These are phyloP conservation scores for Chytriomyces sp. DNA, from an alignment of 192 early-diverging fungal genomes.

Conservation along the genomic window DNA sequence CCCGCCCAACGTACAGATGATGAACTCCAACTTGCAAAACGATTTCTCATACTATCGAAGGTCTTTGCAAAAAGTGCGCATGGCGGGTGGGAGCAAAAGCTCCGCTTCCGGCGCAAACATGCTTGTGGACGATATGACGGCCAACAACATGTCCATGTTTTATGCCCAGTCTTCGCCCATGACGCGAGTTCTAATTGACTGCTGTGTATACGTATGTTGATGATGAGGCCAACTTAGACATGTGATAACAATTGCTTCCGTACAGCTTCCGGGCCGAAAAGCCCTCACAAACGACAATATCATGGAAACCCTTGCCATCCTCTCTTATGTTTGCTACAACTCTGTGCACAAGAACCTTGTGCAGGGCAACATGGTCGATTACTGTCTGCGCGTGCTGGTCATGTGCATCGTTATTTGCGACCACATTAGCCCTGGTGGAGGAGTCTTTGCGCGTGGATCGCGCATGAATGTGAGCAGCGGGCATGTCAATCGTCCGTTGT, in stretches of 20 bases:
- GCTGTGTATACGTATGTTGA: slow-evolving; percentile 44
- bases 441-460: slow-evolving; percentile 70
- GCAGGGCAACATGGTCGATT: slow-evolving; percentile 60
- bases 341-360: slow-evolving; percentile 68
- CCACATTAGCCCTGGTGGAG: slow-evolving; percentile 76
- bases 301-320: slow-evolving; percentile 68
- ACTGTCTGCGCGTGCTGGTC: slow-evolving; percentile 86
- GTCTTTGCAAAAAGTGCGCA: slow-evolving; percentile 78
- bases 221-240: too few species aligned
- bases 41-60: slow-evolving; percentile 98
- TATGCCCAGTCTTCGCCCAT: slow-evolving; percentile 95
- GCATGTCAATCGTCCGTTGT: not conserved
- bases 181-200: slow-evolving; percentile 84
- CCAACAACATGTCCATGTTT: slow-evolving; percentile 95
- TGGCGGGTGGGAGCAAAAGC: slow-evolving; percentile 30
- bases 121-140: slow-evolving; percentile 71
- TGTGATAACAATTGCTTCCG: too few species aligned
- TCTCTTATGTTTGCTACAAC: slow-evolving; percentile 79
- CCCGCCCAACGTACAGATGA: slow-evolving; percentile 61
- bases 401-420: slow-evolving; percentile 90
- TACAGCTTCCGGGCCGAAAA: not conserved
- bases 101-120: slow-evolving; percentile 36
- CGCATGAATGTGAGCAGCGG: slow-evolving; percentile 73
- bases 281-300: slow-evolving; percentile 2
- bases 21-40: slow-evolving; percentile 86